A percentile compares a stretch with the other conserved stretches of the same genome.
Conservation (phyloP, 2,329 filamentous ascomycete species). For the Diaporthe sp. region DNA sequence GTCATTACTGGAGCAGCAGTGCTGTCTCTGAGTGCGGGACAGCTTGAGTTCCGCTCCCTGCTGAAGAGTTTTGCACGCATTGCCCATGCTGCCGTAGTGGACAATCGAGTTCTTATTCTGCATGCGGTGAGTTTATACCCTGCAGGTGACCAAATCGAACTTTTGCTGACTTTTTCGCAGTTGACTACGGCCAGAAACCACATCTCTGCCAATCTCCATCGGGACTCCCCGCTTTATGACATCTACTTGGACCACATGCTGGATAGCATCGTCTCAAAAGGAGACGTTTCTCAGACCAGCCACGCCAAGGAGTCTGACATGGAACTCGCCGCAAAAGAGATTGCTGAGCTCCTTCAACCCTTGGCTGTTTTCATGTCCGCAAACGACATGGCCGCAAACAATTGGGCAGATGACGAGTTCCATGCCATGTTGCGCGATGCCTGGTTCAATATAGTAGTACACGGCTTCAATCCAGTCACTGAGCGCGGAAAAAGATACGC, state of each 20-base stretch:
- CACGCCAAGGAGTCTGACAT: slow-evolving; percentile 83
- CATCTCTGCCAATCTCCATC: slow-evolving; percentile 78
- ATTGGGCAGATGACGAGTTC: slow-evolving; percentile 74
- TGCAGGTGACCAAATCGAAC: neutral
- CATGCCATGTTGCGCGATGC: slow-evolving; percentile 86
- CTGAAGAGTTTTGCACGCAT: slow-evolving; percentile 87
- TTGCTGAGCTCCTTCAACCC: slow-evolving; percentile 87
- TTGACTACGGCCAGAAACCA: slow-evolving; percentile 84
- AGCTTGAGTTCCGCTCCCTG: slow-evolving; percentile 86
- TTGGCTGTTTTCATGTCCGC: slow-evolving; percentile 86
- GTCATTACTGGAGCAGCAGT: slow-evolving; percentile 87
- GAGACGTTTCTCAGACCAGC: slow-evolving; percentile 83
- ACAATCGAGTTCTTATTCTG: slow-evolving; percentile 76
- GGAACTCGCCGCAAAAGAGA: slow-evolving; percentile 87
- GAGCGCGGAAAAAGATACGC: slow-evolving; percentile 79
- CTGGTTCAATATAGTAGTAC: slow-evolving; percentile 98
- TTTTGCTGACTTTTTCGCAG: slow-evolving; percentile 48
- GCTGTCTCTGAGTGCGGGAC: slow-evolving; percentile 82
- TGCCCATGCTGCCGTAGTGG: slow-evolving; percentile 78
- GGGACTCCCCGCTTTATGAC: slow-evolving; percentile 81
- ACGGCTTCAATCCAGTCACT: slow-evolving; percentile 86
- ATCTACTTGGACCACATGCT: slow-evolving; percentile 88
- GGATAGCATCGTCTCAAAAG: slow-evolving; percentile 90
- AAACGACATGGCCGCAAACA: slow-evolving; percentile 68
- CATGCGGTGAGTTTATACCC: slow-evolving; percentile 72